A percentile compares a stretch with the other conserved stretches of the same genome.
Evolutionary conservation across 148 eudicot genomes (phyloP).

Genomic region (Cornus suecica): DNA sequence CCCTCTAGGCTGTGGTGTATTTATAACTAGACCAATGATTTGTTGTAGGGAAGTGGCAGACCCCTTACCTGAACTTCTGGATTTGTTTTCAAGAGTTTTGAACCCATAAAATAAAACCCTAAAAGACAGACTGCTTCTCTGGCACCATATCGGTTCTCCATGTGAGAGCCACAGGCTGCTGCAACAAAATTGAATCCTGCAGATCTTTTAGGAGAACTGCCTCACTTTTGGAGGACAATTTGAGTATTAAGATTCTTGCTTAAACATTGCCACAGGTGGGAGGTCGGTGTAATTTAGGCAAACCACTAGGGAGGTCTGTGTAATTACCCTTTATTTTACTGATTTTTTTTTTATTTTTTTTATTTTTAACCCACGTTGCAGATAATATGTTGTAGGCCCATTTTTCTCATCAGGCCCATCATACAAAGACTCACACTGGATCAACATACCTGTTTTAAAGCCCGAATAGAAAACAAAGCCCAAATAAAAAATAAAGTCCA

Average conservation of each 20-base stretch:
- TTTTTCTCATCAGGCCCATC: too few relatives aligned
- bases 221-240: slow-evolving; percentile 64
- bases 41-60: slow-evolving; percentile 55
- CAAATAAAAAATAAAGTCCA: too few relatives aligned
- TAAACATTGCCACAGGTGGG: slow-evolving; percentile 63
- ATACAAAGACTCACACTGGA: too few relatives aligned
- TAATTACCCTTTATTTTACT: too few relatives aligned
- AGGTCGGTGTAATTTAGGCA: too few relatives aligned
- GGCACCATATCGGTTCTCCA: slow-evolving; percentile 12
- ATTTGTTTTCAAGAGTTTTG: slow-evolving; percentile 33
- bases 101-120: slow-evolving; percentile 21
- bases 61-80: slow-evolving; percentile 33
- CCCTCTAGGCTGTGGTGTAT: slow-evolving; percentile 69
- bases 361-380: too few relatives aligned
- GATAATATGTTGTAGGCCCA: too few relatives aligned
- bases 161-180: slow-evolving; percentile 16
- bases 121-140: slow-evolving; percentile 19
- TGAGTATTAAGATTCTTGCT: slow-evolving; percentile 48
- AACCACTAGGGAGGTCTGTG: too few relatives aligned
- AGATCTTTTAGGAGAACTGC: slow-evolving; percentile 47
- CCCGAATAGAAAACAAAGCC: too few relatives aligned
- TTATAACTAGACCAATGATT: slow-evolving; percentile 49
- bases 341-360: too few relatives aligned
- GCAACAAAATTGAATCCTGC: slow-evolving; percentile 27
- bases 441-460: too few relatives aligned